A percentile compares a stretch with the other conserved stretches of the same genome.
These are phyloP conservation scores for Rosa persica DNA, from an alignment of 306 rosid species.

Conservation along the genomic window DNA sequence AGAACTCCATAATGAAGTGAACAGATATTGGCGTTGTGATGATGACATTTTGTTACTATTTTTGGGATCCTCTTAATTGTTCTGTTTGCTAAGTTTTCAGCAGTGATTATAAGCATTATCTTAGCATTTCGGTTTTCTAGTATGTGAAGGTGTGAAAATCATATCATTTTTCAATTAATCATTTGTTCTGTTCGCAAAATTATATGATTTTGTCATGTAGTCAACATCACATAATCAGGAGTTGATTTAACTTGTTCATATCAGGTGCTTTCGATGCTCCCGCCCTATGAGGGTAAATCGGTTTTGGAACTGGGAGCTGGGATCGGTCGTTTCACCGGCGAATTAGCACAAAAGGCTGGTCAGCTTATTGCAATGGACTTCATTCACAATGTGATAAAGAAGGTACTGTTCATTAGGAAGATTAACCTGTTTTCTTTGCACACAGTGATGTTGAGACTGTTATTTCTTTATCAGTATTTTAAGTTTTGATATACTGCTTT, in stretches of 20 bases:
- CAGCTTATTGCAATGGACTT: slow-evolving; percentile 86
- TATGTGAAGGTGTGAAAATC: not conserved
- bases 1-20: not conserved
- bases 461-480: not conserved
- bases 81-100: not conserved
- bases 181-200: too few relatives aligned
- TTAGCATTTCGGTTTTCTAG: not conserved
- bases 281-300: slow-evolving; percentile 73
- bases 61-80: not conserved
- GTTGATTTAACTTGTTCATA: not conserved
- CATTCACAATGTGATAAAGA: slow-evolving; percentile 82
- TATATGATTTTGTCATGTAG: not conserved
- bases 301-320: slow-evolving; percentile 95
- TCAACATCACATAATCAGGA: not conserved
- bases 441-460: not conserved
- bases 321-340: slow-evolving; percentile 92
- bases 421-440: slow-evolving; percentile 5
- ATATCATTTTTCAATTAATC: not conserved
- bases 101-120: not conserved
- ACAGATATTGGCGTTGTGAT: not conserved
- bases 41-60: not conserved
- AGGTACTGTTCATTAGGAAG: slow-evolving; percentile 41
- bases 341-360: slow-evolving; percentile 75
- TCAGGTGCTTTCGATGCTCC: slow-evolving; percentile 80
- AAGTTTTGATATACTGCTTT: slow-evolving; percentile 16